A percentile compares a stretch with the other conserved stretches of the same genome.
phyloP scores from a whole-genome alignment of 805 yeast species.

The Blastobotrys attinorum region DNA sequence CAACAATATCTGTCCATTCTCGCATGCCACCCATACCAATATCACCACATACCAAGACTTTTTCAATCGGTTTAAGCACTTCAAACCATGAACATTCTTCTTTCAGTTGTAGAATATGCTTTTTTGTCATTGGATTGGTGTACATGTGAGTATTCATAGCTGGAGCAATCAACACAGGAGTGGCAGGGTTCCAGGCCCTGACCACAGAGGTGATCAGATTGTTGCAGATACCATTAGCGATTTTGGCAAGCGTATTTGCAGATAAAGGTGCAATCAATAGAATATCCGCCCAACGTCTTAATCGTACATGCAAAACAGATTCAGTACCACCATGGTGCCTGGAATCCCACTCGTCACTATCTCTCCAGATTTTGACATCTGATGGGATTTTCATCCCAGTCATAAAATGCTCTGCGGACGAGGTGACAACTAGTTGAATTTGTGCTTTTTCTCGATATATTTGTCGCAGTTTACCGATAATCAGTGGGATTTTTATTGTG shows the following conservation, averaged over 20 bases:
- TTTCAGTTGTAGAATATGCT: slow-evolving; percentile 62
- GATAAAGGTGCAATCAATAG: slow-evolving; percentile 87
- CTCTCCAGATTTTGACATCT: slow-evolving; percentile 85
- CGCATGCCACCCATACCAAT: slow-evolving; percentile 99
- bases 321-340: slow-evolving; percentile 65
- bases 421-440: slow-evolving; percentile 76
- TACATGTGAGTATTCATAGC: slow-evolving; percentile 94
- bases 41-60: slow-evolving; percentile 90
- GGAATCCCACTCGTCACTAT: slow-evolving; percentile 85
- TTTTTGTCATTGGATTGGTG: slow-evolving; percentile 79
- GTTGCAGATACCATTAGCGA: slow-evolving; percentile 86
- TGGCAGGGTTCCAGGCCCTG: slow-evolving; percentile 93
- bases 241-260: slow-evolving; percentile 85
- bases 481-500: slow-evolving; percentile 83
- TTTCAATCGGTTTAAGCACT: slow-evolving; percentile 88
- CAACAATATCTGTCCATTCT: slow-evolving; percentile 94
- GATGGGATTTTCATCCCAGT: slow-evolving; percentile 27
- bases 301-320: slow-evolving; percentile 85
- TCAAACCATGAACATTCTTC: slow-evolving; percentile 94
- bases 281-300: slow-evolving; percentile 95
- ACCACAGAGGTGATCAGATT: slow-evolving; percentile 82
- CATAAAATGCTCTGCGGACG: slow-evolving; percentile 29
- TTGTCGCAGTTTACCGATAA: slow-evolving; percentile 78
- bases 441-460: slow-evolving; percentile 65
- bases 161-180: slow-evolving; percentile 85